Evolutionary conservation across 2,329 filamentous ascomycete genomes (phyloP).

Genomic region (Penicillium sp.): DNA sequence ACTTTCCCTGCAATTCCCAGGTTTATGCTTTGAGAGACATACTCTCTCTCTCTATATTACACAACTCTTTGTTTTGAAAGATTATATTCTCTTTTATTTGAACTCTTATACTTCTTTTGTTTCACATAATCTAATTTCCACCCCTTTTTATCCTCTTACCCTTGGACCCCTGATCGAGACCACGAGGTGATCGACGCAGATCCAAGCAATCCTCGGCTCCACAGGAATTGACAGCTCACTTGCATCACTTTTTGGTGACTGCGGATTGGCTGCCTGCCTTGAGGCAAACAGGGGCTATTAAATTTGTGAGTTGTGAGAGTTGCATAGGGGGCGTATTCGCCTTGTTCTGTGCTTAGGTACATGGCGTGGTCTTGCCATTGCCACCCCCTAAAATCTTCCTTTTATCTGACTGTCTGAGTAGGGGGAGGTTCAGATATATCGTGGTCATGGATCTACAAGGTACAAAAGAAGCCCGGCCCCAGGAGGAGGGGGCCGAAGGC

Average conservation of each 20-base stretch:
- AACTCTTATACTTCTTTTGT: not conserved
- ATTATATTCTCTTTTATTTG: constrained; percentile 1
- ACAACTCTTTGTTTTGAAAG: not conserved
- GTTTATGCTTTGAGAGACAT: not conserved
- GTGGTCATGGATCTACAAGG: constrained; percentile 42
- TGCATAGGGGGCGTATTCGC: constrained; percentile 8
- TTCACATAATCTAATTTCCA: not conserved
- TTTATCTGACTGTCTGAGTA: constrained; percentile 18
- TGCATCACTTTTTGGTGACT: constrained; percentile 25
- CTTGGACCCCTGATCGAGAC: constrained; percentile 7
- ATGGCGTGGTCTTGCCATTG: constrained; percentile 9
- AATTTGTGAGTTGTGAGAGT: constrained; percentile 7
- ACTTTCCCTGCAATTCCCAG: not conserved
- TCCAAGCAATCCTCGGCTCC: constrained; percentile 23
- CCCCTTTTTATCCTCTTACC: not conserved
- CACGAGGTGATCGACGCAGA: constrained; percentile 26
- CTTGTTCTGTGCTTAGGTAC: constrained; percentile 5
- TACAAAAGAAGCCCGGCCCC: constrained; percentile 40
- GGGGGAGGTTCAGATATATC: constrained; percentile 4
- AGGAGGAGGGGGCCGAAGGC: constrained; percentile 39
- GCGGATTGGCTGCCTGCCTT: constrained; percentile 30
- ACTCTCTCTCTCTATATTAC: not conserved
- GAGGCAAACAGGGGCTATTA: constrained; percentile 23
- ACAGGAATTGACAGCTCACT: constrained; percentile 29
- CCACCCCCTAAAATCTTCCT: not conserved